Base-by-base conservation (phyloP, 148 eudicot genomes). In the Chenopodium suecicum region DNA sequence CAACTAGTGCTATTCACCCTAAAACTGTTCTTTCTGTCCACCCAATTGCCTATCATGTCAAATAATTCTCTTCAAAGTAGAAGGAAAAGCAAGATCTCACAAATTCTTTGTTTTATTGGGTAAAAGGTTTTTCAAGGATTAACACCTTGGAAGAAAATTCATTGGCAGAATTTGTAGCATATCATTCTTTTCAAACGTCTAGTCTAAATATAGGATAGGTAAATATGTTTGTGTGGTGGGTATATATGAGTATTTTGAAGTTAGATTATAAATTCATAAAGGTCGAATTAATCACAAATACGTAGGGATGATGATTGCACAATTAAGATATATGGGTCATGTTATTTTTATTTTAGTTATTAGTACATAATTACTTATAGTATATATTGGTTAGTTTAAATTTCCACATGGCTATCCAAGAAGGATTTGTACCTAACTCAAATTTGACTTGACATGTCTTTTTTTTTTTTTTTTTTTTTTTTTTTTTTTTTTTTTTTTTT, bases 381-480 rank as follows among this genome's bases (percentile, higher is more conserved):
- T 10, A 22, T 10, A 64, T 56, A 14, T 56, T 56, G 13, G 23
- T 70, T 37, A 58, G 44, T 58, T 41, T 54, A 11, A 58, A 23
- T 41, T 14, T 44, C 69, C 77, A 73, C 60, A 47, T 72, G 77
- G 60, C 77, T 58, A 46, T 19, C 8, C 19, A 72, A 64, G 70
- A 73, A 60, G 73, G 82, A 73, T 10, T 17, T 19, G 13, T 48
- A 73, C 82, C 82, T 80, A 80, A 73, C 82, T 34, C 70, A 73
- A 72, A 7, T 80, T 72, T 58, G 70, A 58, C 70, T 50, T 78
- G 32, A 66, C 10, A 78, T 5, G 58, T 25, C 7, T 50, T 23
- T 12, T 23, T 22, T 62, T 74, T 63, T 16, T 34, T 70, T 70
- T 46, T 70, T 16, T 31, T 25, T 52, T 63, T 16, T 34, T 70